These are phyloP conservation scores for Dichotomopilus funicola DNA, from an alignment of 2,329 filamentous ascomycete genomes.

Conservation along the genomic window DNA sequence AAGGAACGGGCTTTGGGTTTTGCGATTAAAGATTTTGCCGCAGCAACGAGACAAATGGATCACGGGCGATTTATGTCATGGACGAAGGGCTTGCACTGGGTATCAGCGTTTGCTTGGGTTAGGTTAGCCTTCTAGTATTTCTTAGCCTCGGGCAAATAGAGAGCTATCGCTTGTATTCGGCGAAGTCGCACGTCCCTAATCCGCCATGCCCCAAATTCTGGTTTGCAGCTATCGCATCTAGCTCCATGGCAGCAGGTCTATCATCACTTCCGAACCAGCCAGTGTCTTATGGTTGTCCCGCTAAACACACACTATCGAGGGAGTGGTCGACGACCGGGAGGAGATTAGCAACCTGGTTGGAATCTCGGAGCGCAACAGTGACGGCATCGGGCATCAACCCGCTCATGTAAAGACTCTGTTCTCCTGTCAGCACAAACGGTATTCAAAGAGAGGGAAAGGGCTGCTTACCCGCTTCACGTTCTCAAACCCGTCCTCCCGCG, in stretches of 20 bases:
- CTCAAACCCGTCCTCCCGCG: conserved; percentile 76
- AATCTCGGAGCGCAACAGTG: conserved; percentile 69
- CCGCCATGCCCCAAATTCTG: not conserved
- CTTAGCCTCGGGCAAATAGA: not conserved
- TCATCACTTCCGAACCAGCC: not conserved
- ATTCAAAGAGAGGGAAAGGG: not conserved
- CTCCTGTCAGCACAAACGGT: conserved; percentile 12
- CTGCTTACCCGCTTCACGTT: conserved; percentile 61
- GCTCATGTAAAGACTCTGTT: conserved; percentile 42
- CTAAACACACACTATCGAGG: conserved; percentile 43
- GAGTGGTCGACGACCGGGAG: conserved; percentile 64
- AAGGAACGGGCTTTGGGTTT: no score
- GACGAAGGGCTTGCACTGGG: conserved; percentile 7
- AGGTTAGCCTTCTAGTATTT: not conserved
- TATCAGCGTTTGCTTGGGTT: conserved; percentile 11
- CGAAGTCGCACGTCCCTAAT: not conserved
- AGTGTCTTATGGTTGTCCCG: not conserved
- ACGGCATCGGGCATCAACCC: conserved; percentile 62
- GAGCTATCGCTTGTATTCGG: not conserved
- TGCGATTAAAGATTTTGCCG: no score
- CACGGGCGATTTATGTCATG: no score
- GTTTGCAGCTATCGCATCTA: not conserved
- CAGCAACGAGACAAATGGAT: no score
- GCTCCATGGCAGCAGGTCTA: not conserved
- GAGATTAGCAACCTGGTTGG: conserved; percentile 65